These are phyloP conservation scores for Xylaria sp. DNA, from an alignment of 2,329 filamentous ascomycete genomes.

Conservation along the genomic window DNA sequence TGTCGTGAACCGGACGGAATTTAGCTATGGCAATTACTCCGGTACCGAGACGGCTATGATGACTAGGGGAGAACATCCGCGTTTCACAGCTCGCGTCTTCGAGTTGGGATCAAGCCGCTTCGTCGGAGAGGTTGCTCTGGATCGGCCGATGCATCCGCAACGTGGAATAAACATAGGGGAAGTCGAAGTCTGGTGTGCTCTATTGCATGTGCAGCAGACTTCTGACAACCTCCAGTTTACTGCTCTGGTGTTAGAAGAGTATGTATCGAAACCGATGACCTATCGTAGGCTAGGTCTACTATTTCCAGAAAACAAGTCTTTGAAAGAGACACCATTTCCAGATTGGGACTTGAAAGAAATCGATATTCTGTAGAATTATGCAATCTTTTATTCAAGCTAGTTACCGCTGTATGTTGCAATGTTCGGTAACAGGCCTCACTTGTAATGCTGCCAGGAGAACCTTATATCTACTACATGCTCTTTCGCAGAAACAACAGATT, in stretches of 20 bases:
- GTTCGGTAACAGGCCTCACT: neutral
- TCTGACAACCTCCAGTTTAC: conserved; percentile 6
- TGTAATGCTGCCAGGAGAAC: neutral
- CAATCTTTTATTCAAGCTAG: neutral
- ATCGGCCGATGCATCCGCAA: conserved; percentile 4
- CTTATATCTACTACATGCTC: too few species aligned
- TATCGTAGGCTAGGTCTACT: conserved; percentile 17
- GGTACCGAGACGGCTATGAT: conserved; percentile 5
- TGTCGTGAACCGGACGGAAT: conserved; percentile 19
- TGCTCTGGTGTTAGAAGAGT: conserved; percentile 12
- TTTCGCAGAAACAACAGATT: too few species aligned
- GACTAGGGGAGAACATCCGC: conserved; percentile 26
- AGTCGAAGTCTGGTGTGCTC: conserved; percentile 25
- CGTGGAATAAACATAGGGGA: neutral
- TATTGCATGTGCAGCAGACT: conserved; percentile 13
- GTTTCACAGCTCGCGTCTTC: conserved; percentile 21
- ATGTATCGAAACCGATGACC: neutral
- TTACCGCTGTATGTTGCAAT: neutral
- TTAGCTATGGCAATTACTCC: conserved; percentile 23
- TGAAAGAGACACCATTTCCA: neutral
- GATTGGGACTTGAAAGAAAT: conserved; percentile 7
- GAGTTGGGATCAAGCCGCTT: conserved; percentile 5
- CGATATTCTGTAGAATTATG: conserved; percentile 4
- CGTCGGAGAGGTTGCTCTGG: conserved; percentile 27
- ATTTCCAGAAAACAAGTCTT: neutral